Conservation (phyloP, 495 filamentous ascomycete species). For the Penicillium coffeae region DNA sequence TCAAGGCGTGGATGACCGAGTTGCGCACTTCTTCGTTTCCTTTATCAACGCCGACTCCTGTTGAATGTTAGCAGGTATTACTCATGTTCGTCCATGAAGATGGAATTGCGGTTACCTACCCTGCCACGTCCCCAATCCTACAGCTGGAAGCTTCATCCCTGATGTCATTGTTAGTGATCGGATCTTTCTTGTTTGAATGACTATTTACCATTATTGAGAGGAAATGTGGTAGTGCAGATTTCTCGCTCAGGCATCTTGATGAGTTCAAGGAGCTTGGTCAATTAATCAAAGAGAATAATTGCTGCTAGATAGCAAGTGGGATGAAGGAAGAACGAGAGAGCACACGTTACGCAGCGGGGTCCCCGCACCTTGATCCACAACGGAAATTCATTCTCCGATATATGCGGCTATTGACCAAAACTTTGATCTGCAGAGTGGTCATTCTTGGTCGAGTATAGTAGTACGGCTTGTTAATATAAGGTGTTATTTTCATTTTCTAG, state of each 20-base stretch:
- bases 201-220: not conserved
- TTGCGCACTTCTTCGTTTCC: not conserved
- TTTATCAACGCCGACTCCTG: not conserved
- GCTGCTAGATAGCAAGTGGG: no score
- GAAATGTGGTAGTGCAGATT: not conserved
- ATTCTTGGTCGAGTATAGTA: no score
- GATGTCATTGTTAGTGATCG: not conserved
- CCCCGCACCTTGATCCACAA: no score
- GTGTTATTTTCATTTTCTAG: no score
- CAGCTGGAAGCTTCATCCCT: not conserved
- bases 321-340: no score
- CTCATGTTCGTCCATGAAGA: not conserved
- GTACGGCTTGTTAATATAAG: no score
- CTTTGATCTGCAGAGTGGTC: no score
- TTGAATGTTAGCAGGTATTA: not conserved
- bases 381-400: no score
- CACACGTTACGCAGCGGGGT: no score
- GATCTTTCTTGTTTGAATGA: not conserved
- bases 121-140: not conserved
- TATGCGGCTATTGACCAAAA: no score
- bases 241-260: not conserved
- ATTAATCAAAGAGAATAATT: no score
- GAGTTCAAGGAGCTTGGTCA: no score
- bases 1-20: conserved; percentile 34
- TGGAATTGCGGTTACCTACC: not conserved